Conservation (phyloP, 1,139 yeast genomes). For the Arxiozyma telluris region DNA sequence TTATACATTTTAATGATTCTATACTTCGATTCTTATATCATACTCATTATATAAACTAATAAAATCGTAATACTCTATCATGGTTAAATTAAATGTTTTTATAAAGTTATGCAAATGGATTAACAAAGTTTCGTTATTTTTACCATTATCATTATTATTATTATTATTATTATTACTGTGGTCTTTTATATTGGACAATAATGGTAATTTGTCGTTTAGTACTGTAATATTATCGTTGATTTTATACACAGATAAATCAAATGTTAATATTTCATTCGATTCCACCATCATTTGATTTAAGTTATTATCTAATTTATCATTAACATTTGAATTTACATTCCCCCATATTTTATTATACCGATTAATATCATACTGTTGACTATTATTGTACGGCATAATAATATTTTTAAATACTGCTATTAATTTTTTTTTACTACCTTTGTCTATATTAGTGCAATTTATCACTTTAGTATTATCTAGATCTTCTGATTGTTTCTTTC, state of each 20-base stretch:
- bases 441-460: too few species aligned
- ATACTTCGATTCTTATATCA: conserved; percentile 21
- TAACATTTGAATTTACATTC: background rate
- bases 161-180: too few species aligned
- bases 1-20: conserved; percentile 5
- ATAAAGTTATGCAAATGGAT: conserved; percentile 5
- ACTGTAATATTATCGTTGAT: background rate
- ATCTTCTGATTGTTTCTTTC: background rate
- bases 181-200: background rate
- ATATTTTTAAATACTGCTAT: background rate
- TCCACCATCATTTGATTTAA: conserved; percentile 2
- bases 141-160: background rate
- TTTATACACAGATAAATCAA: conserved; percentile 1
- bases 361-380: background rate
- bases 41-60: conserved; percentile 15
- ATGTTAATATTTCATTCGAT: conserved; percentile 4
- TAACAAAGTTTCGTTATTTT: background rate
- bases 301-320: background rate
- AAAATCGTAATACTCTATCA: conserved; percentile 20
- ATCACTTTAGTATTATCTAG: background rate
- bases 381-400: background rate
- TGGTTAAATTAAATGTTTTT: conserved; percentile 12
- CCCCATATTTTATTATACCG: background rate
- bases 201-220: background rate
- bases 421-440: background rate